These are phyloP conservation scores for Syzygium aqueum DNA, from an alignment of 345 rosid species.

Conservation along the genomic window DNA sequence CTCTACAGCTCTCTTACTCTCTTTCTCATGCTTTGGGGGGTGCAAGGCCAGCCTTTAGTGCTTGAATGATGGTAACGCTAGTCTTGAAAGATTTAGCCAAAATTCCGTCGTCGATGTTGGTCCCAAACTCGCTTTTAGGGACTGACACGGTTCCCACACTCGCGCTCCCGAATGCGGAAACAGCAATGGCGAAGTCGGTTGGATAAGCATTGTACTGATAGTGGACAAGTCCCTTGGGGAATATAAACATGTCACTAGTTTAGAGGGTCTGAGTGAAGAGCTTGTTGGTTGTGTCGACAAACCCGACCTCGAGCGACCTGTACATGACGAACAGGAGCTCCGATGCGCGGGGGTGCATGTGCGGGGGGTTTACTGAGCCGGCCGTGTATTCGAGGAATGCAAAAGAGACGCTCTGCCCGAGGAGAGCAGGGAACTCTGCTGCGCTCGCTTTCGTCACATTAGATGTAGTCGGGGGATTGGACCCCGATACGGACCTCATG, in stretches of 20 bases:
- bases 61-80: not conserved
- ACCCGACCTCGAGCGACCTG: constrained; percentile 6
- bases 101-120: constrained; percentile 1
- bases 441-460: constrained; percentile 3
- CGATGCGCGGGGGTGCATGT: constrained; percentile 6
- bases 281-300: constrained; percentile 13
- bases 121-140: not conserved
- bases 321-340: constrained; percentile 6
- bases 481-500: not conserved
- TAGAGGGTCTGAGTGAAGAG: constrained; percentile 9
- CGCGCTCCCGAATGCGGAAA: constrained; percentile 7
- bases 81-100: constrained; percentile 19
- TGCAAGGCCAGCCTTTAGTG: not conserved
- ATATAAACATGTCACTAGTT: constrained; percentile 6
- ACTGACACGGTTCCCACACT: constrained; percentile 10
- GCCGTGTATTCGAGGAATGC: constrained; percentile 4
- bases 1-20: not conserved
- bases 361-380: not conserved
- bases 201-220: constrained; percentile 5
- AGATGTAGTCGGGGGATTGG: not conserved
- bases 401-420: constrained; percentile 14
- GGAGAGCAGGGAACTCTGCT: constrained; percentile 5
- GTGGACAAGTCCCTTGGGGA: constrained; percentile 13
- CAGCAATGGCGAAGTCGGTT: not conserved
- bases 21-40: not conserved